These are phyloP conservation scores for Leishmania mexicana DNA, from an alignment of 208 protist species.

Conservation along the genomic window DNA sequence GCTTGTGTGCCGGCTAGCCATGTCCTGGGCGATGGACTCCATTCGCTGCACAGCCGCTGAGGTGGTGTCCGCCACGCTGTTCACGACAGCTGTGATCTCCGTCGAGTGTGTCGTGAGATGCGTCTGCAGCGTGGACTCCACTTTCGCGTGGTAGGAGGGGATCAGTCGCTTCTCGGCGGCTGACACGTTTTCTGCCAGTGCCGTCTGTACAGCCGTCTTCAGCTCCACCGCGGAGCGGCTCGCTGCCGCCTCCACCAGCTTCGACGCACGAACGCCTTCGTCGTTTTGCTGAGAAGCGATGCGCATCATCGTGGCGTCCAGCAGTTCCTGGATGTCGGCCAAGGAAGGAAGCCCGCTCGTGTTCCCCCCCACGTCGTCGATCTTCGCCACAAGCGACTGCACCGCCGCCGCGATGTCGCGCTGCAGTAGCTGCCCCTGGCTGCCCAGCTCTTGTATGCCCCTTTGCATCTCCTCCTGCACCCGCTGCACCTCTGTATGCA, in stretches of 20 bases:
- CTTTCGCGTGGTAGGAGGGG: slow-evolving; percentile 19
- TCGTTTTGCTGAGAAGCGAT: slow-evolving; percentile 12
- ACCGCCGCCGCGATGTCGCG: slow-evolving; percentile 5
- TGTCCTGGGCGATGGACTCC: slow-evolving; percentile 17
- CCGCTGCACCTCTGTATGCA: slow-evolving; percentile 16
- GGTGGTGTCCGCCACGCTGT: slow-evolving; percentile 12
- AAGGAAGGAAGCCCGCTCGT: slow-evolving; percentile 15
- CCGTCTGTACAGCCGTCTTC: slow-evolving; percentile 19
- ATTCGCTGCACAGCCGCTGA: slow-evolving; percentile 18
- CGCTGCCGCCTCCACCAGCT: slow-evolving; percentile 19
- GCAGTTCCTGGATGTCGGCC: slow-evolving; percentile 31
- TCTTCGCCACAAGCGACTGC: slow-evolving; percentile 6
- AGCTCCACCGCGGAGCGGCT: slow-evolving; percentile 9
- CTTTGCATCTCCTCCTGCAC: slow-evolving; percentile 14
- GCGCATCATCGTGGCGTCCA: slow-evolving; percentile 24
- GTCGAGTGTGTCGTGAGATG: slow-evolving; percentile 11
- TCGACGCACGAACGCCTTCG: slow-evolving; percentile 2
- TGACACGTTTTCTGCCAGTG: slow-evolving; percentile 12
- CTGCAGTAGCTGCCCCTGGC: slow-evolving; percentile 4
- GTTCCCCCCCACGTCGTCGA: slow-evolving; percentile 15
- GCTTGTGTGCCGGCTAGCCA: neutral
- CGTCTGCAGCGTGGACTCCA: slow-evolving; percentile 15
- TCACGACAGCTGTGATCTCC: slow-evolving; percentile 10
- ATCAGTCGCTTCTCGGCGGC: slow-evolving; percentile 18
- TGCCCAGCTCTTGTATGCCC: slow-evolving; percentile 1